Base-by-base conservation (phyloP, 306 rosid species). In the Purshia tridentata region DNA sequence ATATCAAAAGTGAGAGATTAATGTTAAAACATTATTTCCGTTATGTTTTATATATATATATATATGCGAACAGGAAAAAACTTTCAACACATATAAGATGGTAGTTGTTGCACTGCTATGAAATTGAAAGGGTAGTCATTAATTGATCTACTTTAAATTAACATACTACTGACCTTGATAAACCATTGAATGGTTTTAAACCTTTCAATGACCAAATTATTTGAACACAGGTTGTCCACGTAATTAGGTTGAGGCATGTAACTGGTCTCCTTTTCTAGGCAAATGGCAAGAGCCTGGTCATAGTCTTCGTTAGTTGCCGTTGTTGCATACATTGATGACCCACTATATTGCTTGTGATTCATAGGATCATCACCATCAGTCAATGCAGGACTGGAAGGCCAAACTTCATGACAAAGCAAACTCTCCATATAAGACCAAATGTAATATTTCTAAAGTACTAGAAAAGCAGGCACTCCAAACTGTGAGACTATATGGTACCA, bases 341-440 rank as follows among this genome's bases (percentile, higher is more conserved):
- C 41, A 12, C 23, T 6, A 48, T 5, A 52, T 16, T 65, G 8
- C 47, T 5, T 46, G 9, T 20, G 13, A 46, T 1, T 19, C 39
- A 72, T 51, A 3, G 14, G 45, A 4, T 22, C 14, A 45, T 29
- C 35, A 8, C 15, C 6, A 10, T 61, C 69, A 14, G 12, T 54
- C 22, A 39, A 12, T 18, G 45, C 19, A 66, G 88, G 77, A 45
- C 80, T 72, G 15, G 81, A 78, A 16, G 72, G 79, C 82, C 88
- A 87, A 10, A 64, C 67, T 82, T 87, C 91, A 48, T 84, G 81
- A 39, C 91, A 87, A 8, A 87, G 82, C 77, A 87, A 80, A 47
- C 49, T 72, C 20, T 82, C 81, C 83, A 78, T 74, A 23, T 12
- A 8, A 8, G 6, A 39, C 5, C 65, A 35, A 11, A 42, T 35